Base-by-base conservation (phyloP, 805 yeast genomes). In the Starmerella vaccinii region DNA sequence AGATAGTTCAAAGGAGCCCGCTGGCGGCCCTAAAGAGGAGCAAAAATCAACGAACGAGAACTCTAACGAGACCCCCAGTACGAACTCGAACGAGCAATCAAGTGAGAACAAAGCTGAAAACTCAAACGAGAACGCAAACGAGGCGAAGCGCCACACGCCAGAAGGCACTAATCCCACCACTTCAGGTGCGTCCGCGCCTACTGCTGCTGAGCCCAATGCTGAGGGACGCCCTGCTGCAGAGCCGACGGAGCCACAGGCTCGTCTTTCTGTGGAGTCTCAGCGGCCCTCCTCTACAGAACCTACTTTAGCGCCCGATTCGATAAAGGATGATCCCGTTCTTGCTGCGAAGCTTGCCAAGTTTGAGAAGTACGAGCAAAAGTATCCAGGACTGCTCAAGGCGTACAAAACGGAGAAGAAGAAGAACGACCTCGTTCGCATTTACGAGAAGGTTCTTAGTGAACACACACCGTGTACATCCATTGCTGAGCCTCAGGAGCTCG, bases 301-400 rank as follows among this genome's bases (percentile, higher is more conserved):
- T 35, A 15, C 40, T 15, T 10, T 10, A 5, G 9, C 24, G 12
- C 15, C 23, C 15, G 41, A 6, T 13, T 7, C 27, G 12, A 18
- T 13, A 7, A 22, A 7, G 7, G 27, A 26, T 15, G 52, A 46
- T 13, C 39, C 47, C 9, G 24, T 23, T 7, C 37, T 55, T 10
- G 55, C 55, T 13, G 54, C 56, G 1, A 60, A 60, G 40, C 56
- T 61, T 5, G 53, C 58, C 27, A 59, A 60, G 48, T 57, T 59
- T 29, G 60, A 60, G 21, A 53, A 87, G 64, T 90, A 89, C 65
- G 97, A 90, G 64, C 83, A 82, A 46, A 88, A 87, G 64, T 90
- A 92, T 63, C 98, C 98, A 0, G 69, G 58, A 39, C 70, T 90
- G 15, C 73, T 88, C 46, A 82, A 82, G 40, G 96, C 97, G 0